phyloP scores from a whole-genome alignment of 2,329 filamentous ascomycete genomes.

The Fusarium temperatum region DNA sequence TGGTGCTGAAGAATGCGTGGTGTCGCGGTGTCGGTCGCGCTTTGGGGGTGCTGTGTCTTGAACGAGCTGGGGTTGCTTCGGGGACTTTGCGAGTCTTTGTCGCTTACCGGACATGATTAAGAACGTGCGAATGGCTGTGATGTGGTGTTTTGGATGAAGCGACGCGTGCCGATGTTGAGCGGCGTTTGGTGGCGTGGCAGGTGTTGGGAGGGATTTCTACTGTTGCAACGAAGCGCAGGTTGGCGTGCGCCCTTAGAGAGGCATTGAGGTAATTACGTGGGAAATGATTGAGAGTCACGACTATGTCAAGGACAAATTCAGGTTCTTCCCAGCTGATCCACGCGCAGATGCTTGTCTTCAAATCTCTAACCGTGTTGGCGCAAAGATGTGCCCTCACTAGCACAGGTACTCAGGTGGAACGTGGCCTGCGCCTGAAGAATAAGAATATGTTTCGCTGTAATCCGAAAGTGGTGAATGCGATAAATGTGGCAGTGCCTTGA shows the following conservation, averaged over 20 bases:
- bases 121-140: constrained; percentile 4
- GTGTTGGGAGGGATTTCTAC: constrained; percentile 41
- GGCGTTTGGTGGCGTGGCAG: constrained; percentile 14
- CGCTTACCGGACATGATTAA: constrained; percentile 51
- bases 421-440: not conserved
- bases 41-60: constrained; percentile 8
- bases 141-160: not conserved
- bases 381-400: constrained; percentile 18
- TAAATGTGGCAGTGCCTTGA: not conserved
- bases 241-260: constrained; percentile 39
- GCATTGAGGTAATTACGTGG: constrained; percentile 47
- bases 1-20: constrained; percentile 13
- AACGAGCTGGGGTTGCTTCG: constrained; percentile 20
- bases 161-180: constrained; percentile 22
- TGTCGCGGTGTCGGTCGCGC: constrained; percentile 14
- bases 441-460: not conserved
- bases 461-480: not conserved
- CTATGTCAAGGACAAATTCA: constrained; percentile 44
- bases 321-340: constrained; percentile 38
- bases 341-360: constrained; percentile 36
- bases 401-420: constrained; percentile 4
- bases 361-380: constrained; percentile 34
- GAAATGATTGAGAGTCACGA: constrained; percentile 48
- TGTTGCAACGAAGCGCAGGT: constrained; percentile 41
- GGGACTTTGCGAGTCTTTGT: constrained; percentile 31